Percentiles rank a stretch among this genome's conserved stretches.
Conservation (phyloP, 768 basidiomycete species). For the Pholiota molesta region DNA sequence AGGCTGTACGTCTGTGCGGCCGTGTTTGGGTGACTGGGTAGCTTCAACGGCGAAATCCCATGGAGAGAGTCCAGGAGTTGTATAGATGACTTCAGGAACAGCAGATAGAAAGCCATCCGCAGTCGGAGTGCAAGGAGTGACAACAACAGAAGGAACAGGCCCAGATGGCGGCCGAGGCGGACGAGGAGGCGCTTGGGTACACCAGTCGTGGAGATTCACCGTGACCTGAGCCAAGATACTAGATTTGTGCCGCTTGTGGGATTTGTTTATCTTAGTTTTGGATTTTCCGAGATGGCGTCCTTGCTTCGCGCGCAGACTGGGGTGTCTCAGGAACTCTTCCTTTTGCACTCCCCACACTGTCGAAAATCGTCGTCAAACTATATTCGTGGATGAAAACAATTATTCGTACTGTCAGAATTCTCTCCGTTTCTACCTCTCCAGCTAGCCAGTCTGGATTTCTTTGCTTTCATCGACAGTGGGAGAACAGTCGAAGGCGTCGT, state of each 20-base stretch:
- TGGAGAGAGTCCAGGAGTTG: slow-evolving; percentile 10
- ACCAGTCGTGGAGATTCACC: slow-evolving; percentile 17
- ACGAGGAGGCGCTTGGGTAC: slow-evolving; percentile 13
- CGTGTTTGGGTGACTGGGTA: neutral
- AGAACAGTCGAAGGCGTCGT: slow-evolving; percentile 3
- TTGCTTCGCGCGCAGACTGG: slow-evolving; percentile 19
- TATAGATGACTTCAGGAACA: slow-evolving; percentile 5
- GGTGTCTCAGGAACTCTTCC: slow-evolving; percentile 22
- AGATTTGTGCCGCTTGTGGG: slow-evolving; percentile 5
- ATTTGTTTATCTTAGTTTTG: neutral
- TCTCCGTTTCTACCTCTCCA: neutral
- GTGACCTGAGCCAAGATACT: slow-evolving; percentile 7
- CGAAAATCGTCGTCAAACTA: neutral
- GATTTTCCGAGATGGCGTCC: slow-evolving; percentile 1
- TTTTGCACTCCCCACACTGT: slow-evolving; percentile 15
- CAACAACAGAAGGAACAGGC: slow-evolving; percentile 23
- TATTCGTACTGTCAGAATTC: neutral
- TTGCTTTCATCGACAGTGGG: slow-evolving; percentile 5
- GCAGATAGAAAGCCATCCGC: neutral
- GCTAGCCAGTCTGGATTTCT: neutral
- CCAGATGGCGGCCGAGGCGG: slow-evolving; percentile 15
- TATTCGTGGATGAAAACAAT: neutral
- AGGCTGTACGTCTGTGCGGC: neutral
- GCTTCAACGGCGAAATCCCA: slow-evolving; percentile 5
- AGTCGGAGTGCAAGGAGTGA: slow-evolving; percentile 26